Base-by-base conservation (phyloP, 2,329 filamentous ascomycete species). In the Cryphonectria nitschkei region DNA sequence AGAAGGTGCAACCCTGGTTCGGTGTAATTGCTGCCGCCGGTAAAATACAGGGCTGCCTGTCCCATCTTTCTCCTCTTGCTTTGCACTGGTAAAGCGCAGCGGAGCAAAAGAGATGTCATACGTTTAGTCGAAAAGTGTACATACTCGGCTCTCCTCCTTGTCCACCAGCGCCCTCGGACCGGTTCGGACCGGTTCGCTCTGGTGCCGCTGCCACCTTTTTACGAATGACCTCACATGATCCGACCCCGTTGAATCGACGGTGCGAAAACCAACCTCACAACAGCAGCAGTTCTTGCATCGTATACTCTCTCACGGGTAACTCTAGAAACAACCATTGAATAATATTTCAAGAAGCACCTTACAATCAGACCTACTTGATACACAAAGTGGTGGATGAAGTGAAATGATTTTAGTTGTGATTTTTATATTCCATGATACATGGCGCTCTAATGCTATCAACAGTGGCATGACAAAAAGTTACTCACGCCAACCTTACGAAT, bases 21-120 rank as follows among this genome's bases (percentile, higher is more conserved):
- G 70, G 70, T 63, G 43, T 71, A 71, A 54, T 61, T 71, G 58
- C 26, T 43, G 39, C 70, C 70, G 70, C 50, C 67, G 50, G 46
- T n/a, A 26, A 66, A 56, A 66, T 26, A 34, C 39, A 37, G 26
- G 37, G 22, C 58, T 37, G 34, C 4, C 11, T 39, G 37, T 39
- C 37, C 58, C 32, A 22, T n/a, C 19, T n/a, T 41, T n/a, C 60
- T 56, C 26, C 26, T 16, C 52, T 56, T 46, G 43, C 16, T 46
- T 9, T 50, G 46, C 22, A 9, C 46, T 50, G 16, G 43, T 22
- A 46, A 22, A 34, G 34, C 19, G 43, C 43, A 46, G 43, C 43
- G 16, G 43, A 22, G 19, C 19, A 46, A 46, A 46, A 6, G 43
- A 22, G 39, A 22, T 19, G 46, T 11, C 46, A 50, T 50, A 9